Evolutionary conservation across 108 stramenopile species (phyloP), one percentile per base, ranked within the genome.

Genomic region (Cyclotella atomus): DNA sequence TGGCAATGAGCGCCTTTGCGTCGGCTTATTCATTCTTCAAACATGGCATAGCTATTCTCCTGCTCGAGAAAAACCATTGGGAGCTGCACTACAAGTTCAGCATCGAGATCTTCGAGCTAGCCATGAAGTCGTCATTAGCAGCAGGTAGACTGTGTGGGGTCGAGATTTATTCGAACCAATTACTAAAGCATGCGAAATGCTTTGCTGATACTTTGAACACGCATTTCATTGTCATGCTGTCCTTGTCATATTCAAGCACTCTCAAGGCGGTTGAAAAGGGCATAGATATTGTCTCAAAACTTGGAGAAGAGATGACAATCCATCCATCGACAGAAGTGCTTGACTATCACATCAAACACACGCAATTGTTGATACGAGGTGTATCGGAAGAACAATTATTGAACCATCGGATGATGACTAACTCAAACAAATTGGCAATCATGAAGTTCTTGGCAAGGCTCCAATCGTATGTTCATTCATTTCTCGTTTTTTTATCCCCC

Each of bases 11-110:
- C 2, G 65, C 57, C 35, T 75, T 75, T 24, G 25, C 14, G 5
- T 50, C 41, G 2, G 65, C 73, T 24, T 34, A 41, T 20, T 59
- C 43, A 28, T 75, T 68, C 30, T 75, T 75, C 23, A 49, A 70
- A 50, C 15, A 29, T 53, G 76, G 76, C 1, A 70, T 70, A n/a
- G n/a, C n/a, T 9, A 23, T 19, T 23, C 55, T 62, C 19, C 33
- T 76, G 16, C 19, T 19, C 15, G 23, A 50, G 27, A 36, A 36
- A 17, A n/a, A n/a, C n/a, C 76, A 76, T 32, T 76, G 76, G 76
- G n/a, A 59, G 1, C 12, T 45, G 6, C 34, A 76, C 41, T 76
- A 76, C 29, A 25, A 56, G 1, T 23, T 69, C 38, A 76, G 67
- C 44, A 21, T 76, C 30, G 68, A 68, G 35, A 29, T 76, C 3